Conservation (phyloP, 106 monocot species). For the Alisma plantagoaquatica region DNA sequence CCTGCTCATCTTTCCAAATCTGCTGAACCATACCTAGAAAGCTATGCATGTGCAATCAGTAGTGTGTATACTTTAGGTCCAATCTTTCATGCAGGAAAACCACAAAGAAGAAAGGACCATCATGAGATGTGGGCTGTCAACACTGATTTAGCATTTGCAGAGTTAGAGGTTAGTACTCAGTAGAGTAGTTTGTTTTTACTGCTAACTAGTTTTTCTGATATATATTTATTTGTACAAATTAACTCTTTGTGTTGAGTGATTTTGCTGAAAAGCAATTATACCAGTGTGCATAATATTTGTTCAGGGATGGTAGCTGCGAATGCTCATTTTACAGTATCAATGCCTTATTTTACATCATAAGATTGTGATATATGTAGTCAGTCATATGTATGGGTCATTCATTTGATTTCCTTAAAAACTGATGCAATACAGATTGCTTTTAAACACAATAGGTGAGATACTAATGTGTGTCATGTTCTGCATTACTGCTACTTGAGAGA, state of each 20-base stretch:
- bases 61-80: constrained; percentile 70
- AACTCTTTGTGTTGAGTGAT: no score
- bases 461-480: no score
- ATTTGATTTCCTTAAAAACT: not conserved
- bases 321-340: no score
- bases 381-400: not conserved
- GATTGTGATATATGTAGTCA: no score
- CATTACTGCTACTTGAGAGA: no score
- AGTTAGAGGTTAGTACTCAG: constrained; percentile 43
- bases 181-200: not conserved
- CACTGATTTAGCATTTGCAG: constrained; percentile 61
- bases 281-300: no score
- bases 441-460: no score
- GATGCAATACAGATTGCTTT: no score
- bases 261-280: no score
- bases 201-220: no score
- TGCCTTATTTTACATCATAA: not conserved
- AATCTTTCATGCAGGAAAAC: constrained; percentile 35
- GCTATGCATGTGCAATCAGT: constrained; percentile 65
- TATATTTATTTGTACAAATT: no score
- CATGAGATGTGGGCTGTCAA: constrained; percentile 80
- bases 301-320: no score
- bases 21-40: constrained; percentile 56
- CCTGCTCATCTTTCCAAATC: constrained; percentile 39
- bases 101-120: constrained; percentile 20